These are phyloP conservation scores for Chrysanthemum seticuspe DNA, from an alignment of 129 eudicot species.

Conservation along the genomic window DNA sequence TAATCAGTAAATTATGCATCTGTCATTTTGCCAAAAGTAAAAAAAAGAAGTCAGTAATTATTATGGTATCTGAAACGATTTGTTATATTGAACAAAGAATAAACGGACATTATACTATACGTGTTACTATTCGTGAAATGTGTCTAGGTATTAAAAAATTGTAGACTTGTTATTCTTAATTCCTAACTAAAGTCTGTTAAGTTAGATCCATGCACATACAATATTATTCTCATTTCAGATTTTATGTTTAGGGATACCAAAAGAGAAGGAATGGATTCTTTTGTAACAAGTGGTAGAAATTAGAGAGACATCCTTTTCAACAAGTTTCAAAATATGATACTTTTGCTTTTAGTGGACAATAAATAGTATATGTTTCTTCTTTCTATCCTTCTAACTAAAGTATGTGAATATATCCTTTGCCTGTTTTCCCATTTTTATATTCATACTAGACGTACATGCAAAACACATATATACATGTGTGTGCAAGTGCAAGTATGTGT, in stretches of 20 bases:
- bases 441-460: background rate
- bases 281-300: background rate
- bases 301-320: background rate
- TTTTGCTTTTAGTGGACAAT: slow-evolving; percentile 14
- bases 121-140: background rate
- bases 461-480: background rate
- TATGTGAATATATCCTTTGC: slow-evolving; percentile 7
- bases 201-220: background rate
- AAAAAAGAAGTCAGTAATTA: too few species aligned
- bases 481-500: too few species aligned
- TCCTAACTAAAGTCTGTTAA: background rate
- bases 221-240: background rate
- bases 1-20: too few species aligned
- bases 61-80: too few species aligned
- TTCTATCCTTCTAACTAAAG: background rate
- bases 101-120: background rate
- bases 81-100: background rate
- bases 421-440: background rate
- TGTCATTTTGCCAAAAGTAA: too few species aligned
- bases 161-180: background rate
- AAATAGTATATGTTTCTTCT: background rate
- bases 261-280: slow-evolving; percentile 13
- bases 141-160: background rate
- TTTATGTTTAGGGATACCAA: background rate
- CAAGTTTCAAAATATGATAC: slow-evolving; percentile 1